A percentile compares a stretch with the other conserved stretches of the same genome.
Conservation (phyloP, 2,329 filamentous ascomycete genomes). For the Torrubiella hemipterigena region DNA sequence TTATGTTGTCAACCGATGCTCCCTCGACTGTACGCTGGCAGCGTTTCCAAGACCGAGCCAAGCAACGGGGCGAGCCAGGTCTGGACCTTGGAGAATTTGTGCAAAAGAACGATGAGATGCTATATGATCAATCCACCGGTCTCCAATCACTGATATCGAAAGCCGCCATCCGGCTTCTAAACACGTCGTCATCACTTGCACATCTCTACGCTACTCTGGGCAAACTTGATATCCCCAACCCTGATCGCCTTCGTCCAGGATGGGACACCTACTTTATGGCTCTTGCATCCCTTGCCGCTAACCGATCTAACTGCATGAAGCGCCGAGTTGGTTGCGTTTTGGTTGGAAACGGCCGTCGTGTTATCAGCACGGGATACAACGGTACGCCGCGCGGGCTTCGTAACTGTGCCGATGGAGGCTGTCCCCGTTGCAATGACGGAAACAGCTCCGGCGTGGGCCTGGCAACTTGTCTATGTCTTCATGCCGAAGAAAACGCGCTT, state of each 20-base stretch:
- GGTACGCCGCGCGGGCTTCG: slow-evolving; percentile 81
- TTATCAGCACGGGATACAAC: slow-evolving; percentile 95
- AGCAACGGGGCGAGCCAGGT: slow-evolving; percentile 10
- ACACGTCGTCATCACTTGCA: slow-evolving; percentile 61
- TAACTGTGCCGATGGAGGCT: slow-evolving; percentile 91
- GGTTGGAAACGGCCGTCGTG: slow-evolving; percentile 65
- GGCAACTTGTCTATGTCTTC: slow-evolving; percentile 86
- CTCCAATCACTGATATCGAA: slow-evolving; percentile 68
- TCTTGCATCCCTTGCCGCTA: slow-evolving; percentile 80
- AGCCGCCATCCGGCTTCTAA: slow-evolving; percentile 76
- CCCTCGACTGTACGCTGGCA: slow-evolving; percentile 75
- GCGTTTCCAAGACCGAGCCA: slow-evolving; percentile 45
- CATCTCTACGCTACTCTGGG: slow-evolving; percentile 62
- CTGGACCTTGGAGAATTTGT: slow-evolving; percentile 44
- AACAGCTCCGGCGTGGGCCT: slow-evolving; percentile 59
- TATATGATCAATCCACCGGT: slow-evolving; percentile 56
- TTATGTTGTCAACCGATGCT: slow-evolving; percentile 84
- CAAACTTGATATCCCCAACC: slow-evolving; percentile 64
- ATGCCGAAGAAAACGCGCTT: slow-evolving; percentile 94
- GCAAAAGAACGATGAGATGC: slow-evolving; percentile 53
- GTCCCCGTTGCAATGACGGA: slow-evolving; percentile 72
- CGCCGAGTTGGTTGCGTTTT: slow-evolving; percentile 89
- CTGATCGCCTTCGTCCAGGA: slow-evolving; percentile 68
- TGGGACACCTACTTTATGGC: slow-evolving; percentile 99
- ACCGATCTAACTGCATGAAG: slow-evolving; percentile 97